Percentiles rank a stretch among this genome's conserved stretches.
phyloP scores from a whole-genome alignment of 805 yeast species.

The Hanseniaspora vineae region DNA sequence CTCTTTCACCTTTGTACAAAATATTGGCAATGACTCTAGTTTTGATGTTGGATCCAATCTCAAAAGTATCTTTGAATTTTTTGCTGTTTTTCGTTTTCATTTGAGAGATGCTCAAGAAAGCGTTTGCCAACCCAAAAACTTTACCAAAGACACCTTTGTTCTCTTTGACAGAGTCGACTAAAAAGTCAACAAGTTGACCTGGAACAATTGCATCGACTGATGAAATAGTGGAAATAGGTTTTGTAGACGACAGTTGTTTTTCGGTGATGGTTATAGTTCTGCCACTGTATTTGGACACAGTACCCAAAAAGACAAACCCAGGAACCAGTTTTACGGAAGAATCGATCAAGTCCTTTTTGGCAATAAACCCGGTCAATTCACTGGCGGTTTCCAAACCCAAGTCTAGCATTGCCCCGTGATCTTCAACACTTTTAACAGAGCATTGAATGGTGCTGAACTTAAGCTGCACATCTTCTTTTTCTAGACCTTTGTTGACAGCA shows the following conservation, averaged over 20 bases:
- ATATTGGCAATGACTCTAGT: conserved; percentile 57
- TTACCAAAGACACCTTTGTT: conserved; percentile 55
- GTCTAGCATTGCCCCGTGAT: conserved; percentile 75
- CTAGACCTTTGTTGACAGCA: conserved; percentile 47
- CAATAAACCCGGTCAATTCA: conserved; percentile 50
- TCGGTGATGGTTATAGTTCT: conserved; percentile 43
- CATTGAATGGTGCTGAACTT: conserved; percentile 60
- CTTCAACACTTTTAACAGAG: conserved; percentile 70
- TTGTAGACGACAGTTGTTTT: conserved; percentile 31
- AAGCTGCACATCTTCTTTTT: conserved; percentile 47
- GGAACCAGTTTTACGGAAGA: conserved; percentile 21
- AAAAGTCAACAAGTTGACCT: conserved; percentile 68
- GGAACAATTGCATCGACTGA: conserved; percentile 76
- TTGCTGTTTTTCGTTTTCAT: conserved; percentile 33
- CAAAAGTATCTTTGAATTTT: conserved; percentile 44
- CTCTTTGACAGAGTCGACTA: conserved; percentile 42
- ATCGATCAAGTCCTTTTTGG: conserved; percentile 49
- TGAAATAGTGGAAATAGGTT: conserved; percentile 41
- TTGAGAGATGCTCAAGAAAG: conserved; percentile 58
- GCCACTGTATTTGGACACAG: conserved; percentile 35
- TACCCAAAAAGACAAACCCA: conserved; percentile 63
- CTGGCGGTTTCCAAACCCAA: conserved; percentile 40
- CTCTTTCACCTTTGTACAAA: conserved; percentile 37
- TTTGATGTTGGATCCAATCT: conserved; percentile 53
- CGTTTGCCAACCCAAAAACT: conserved; percentile 63